phyloP scores from a whole-genome alignment of 305 asterid species.

The Fraxinus dipetala region DNA sequence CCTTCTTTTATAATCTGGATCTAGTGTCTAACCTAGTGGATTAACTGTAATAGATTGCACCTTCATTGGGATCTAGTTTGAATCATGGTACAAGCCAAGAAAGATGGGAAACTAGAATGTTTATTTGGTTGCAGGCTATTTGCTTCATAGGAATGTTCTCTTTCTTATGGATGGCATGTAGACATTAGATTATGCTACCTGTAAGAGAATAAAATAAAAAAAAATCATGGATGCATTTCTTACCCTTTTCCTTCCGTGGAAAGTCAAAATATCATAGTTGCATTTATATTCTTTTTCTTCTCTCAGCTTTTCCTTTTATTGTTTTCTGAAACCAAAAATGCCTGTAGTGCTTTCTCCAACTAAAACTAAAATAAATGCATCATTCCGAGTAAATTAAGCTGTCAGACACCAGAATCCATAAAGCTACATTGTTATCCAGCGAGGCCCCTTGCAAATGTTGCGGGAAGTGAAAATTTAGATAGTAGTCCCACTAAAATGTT shows the following conservation, averaged over 20 bases:
- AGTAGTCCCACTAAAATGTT: not conserved
- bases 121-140: not conserved
- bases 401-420: not conserved
- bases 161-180: not conserved
- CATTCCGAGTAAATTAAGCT: not conserved
- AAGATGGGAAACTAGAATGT: not conserved
- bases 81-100: not conserved
- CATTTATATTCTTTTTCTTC: not conserved
- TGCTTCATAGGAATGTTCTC: not conserved
- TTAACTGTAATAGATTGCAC: not conserved
- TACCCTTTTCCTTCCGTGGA: not conserved
- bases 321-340: not conserved
- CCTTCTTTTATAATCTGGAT: not conserved
- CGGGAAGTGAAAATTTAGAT: not conserved
- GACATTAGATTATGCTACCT: not conserved
- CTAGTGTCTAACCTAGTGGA: not conserved
- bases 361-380: not conserved
- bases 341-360: not conserved
- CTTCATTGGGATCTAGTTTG: not conserved
- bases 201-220: not conserved
- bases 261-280: not conserved
- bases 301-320: not conserved
- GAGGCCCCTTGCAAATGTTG: not conserved
- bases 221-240: not conserved
- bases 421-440: not conserved